Base-by-base conservation (phyloP, 225 moss, liverwort and hornwort genomes). In the Ulota crispa region DNA sequence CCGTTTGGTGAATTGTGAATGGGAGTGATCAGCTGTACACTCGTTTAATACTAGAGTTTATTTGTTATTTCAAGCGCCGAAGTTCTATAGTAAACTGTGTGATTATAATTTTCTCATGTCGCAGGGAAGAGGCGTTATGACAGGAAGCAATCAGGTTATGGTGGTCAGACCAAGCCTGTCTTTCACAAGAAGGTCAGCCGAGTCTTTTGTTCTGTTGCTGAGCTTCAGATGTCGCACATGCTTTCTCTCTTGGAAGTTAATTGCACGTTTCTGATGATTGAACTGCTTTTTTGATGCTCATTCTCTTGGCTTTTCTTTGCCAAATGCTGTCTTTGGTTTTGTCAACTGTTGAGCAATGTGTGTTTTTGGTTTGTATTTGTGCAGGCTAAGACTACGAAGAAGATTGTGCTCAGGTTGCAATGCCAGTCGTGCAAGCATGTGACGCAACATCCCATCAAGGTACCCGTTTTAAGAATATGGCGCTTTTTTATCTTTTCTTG, bases 101-200 rank as follows among this genome's bases (percentile, higher is more conserved):
- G 7, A 26, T 34, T 53, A 6, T 21, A 7, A 23, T 18, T 32
- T 24, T 3, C 12, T 0, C 4, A 86, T 91, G 85, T 86, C 88
- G 80, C 83, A 92, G 90, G 92, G 53, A 97, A 97, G 90, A 95
- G 96, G 81, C 93, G 96, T 82, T 97, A 97, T 87, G 93, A 97
- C 86, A 88, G 95, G 87, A 97, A 97, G 85, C 96, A 97, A 72
- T 97, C 95, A 43, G 94, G 94, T 84, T 96, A 94, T 76, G 96
- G 96, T 86, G 96, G 96, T 83, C 96, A 96, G 88, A 96, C 96
- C 50, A 94, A 96, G 92, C 96, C 94, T 37, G 94, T 96, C 84
- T 96, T 96, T 82, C 96, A 96, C 92, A 95, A 96, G 94, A 96
- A 96, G 93, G 93, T 92, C 0, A 30, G 77, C 27, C 64, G 32